These are phyloP conservation scores for Aeschynomene evenia DNA, from an alignment of 306 rosid species.

Conservation along the genomic window DNA sequence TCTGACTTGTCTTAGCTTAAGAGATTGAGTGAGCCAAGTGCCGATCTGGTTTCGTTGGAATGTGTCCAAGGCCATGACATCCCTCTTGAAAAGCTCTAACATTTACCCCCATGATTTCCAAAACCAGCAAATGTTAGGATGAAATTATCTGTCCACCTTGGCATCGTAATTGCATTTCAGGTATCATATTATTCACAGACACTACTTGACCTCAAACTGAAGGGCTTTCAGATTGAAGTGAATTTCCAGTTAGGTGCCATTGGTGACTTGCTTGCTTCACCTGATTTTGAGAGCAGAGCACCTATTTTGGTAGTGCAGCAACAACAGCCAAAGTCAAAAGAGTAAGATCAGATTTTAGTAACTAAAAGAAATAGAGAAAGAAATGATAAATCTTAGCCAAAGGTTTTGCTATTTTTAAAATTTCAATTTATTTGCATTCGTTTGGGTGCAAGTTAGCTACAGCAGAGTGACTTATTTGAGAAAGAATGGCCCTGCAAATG, in stretches of 20 bases:
- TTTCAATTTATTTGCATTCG: neutral
- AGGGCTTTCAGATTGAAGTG: slow-evolving; percentile 57
- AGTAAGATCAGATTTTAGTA: neutral
- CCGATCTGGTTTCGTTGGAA: no score
- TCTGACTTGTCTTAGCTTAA: no score
- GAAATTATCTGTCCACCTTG: slow-evolving; percentile 63
- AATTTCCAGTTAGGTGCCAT: slow-evolving; percentile 47
- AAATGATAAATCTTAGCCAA: no score
- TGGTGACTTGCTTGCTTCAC: slow-evolving; percentile 72
- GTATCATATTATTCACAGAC: slow-evolving; percentile 40
- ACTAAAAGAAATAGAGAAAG: neutral
- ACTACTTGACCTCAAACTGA: slow-evolving; percentile 44
- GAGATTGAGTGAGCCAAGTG: no score
- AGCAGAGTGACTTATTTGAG: no score
- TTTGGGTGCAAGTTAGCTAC: no score
- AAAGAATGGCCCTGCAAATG: no score
- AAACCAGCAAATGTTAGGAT: slow-evolving; percentile 81
- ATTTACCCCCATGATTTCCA: slow-evolving; percentile 81
- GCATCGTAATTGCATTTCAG: slow-evolving; percentile 76
- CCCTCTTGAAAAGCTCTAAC: slow-evolving; percentile 67
- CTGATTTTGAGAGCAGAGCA: slow-evolving; percentile 38
- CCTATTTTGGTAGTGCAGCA: slow-evolving; percentile 59
- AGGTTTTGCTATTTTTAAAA: neutral
- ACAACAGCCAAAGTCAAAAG: slow-evolving; percentile 29
- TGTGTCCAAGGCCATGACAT: no score